Base-by-base conservation (phyloP, 805 yeast species). In the Monosporozyma solicola region DNA sequence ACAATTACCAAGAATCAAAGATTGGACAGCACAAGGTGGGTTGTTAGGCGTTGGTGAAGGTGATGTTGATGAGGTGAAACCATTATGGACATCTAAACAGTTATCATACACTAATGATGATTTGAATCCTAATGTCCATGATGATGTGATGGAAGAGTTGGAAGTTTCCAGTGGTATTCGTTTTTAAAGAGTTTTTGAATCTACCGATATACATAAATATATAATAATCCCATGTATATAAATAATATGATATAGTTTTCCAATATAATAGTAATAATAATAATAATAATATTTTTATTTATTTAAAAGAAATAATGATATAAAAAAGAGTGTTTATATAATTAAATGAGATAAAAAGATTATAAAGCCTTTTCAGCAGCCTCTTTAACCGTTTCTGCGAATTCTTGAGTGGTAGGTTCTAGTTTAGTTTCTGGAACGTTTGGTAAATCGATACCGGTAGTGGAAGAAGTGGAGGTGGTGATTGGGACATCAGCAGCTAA, bases 71-170 rank as follows among this genome's bases (percentile, higher is more conserved):
- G 67, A 72, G 20, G 78, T 79, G 51, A 73, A 78, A 57, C 91
- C 89, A 61, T 74, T 92, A 61, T 94, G 99, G 99, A 88, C 96
- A 49, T 86, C 84, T 53, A 80, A 78, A 54, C 95, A 88, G 69
- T 77, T 92, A 70, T 59, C 65, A 4, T 80, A 84, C 71, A 77
- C 78, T 31, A 82, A 85, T 61, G 65, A 70, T 5, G 85, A 82
- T 64, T 75, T 87, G 72, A 82, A 86, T 66, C 70, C 80, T 49
- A 86, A 85, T 59, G 89, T 85, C 27, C 58, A 74, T 53, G 79
- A 84, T 53, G 88, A 91, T 15, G 73, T 76, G 35, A 75, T 85
- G 62, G 73, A 75, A 49, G 82, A 84, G 55, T 69, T 83, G 58
- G 90, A 80, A 58, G 85, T 83, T 49, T 82, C 88, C 51, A 84